Conservation (phyloP, 2,329 filamentous ascomycete genomes). For the Apiospora koreana region DNA sequence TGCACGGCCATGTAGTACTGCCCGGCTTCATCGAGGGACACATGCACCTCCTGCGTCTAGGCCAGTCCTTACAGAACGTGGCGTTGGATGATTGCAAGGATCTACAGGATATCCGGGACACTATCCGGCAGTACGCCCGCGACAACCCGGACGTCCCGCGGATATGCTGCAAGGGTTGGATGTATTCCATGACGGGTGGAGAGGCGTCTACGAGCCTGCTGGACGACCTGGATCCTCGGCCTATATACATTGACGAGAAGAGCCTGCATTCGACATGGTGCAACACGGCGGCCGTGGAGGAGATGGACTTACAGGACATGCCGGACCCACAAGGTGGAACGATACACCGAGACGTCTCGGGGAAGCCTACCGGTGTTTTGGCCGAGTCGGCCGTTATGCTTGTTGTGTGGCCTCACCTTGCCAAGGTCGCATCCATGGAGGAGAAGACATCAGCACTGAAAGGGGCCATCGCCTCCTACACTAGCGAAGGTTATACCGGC, state of each 20-base stretch:
- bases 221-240: conserved; percentile 51
- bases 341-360: conserved; percentile 48
- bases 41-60: conserved; percentile 57
- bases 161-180: conserved; percentile 56
- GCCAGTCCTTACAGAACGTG: conserved; percentile 54
- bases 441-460: conserved; percentile 48
- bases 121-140: conserved; percentile 46
- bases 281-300: conserved; percentile 51
- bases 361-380: conserved; percentile 51
- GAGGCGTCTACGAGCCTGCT: conserved; percentile 49
- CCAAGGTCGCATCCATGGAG: conserved; percentile 46
- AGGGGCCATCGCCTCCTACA: conserved; percentile 50
- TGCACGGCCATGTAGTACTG: conserved; percentile 44
- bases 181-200: conserved; percentile 54
- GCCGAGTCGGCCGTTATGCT: conserved; percentile 55
- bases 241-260: conserved; percentile 58
- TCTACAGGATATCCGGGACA: conserved; percentile 48
- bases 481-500: conserved; percentile 53
- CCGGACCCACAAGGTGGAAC: conserved; percentile 51
- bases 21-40: conserved; percentile 61
- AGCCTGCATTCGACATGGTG: conserved; percentile 59
- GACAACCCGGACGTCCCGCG: conserved; percentile 45
- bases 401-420: conserved; percentile 56
- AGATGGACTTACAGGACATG: conserved; percentile 49
- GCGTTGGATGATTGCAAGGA: conserved; percentile 46